A percentile compares a stretch with the other conserved stretches of the same genome.
These are phyloP conservation scores for Margaritispora aquatica DNA, from an alignment of 495 filamentous ascomycete genomes.

Conservation along the genomic window DNA sequence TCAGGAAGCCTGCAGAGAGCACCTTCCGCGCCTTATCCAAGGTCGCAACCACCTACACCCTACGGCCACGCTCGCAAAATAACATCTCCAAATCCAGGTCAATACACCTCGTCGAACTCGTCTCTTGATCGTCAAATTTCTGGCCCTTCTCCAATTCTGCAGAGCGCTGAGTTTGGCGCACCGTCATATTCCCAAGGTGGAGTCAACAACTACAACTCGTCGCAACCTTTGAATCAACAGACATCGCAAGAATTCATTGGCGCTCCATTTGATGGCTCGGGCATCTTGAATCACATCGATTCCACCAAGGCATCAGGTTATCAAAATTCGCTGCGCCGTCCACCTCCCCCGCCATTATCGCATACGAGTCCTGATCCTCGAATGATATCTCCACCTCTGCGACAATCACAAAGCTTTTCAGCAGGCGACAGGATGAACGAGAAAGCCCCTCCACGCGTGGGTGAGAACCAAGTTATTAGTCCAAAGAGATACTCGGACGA, in stretches of 20 bases:
- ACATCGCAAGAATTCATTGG: slow-evolving; percentile 67
- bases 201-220: background rate
- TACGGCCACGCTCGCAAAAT: slow-evolving; percentile 28
- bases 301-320: slow-evolving; percentile 52
- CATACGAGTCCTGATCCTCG: slow-evolving; percentile 53
- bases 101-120: slow-evolving; percentile 36
- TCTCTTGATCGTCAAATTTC: slow-evolving; percentile 30
- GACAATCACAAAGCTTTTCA: slow-evolving; percentile 79
- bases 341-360: slow-evolving; percentile 46
- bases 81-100: slow-evolving; percentile 29
- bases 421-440: slow-evolving; percentile 49
- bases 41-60: slow-evolving; percentile 31
- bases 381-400: slow-evolving; percentile 53
- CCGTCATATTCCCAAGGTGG: slow-evolving; percentile 13
- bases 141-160: slow-evolving; percentile 41
- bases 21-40: slow-evolving; percentile 59
- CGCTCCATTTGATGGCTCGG: slow-evolving; percentile 60
- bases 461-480: slow-evolving; percentile 53
- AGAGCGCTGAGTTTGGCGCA: slow-evolving; percentile 35
- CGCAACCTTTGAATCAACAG: slow-evolving; percentile 50
- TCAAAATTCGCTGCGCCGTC: slow-evolving; percentile 38
- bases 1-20: slow-evolving; percentile 57
- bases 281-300: slow-evolving; percentile 64
- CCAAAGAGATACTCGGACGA: slow-evolving; percentile 87
- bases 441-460: slow-evolving; percentile 38